These are phyloP conservation scores for Ambispora gerdemannii DNA, from an alignment of 192 early-diverging fungal genomes.

Conservation along the genomic window DNA sequence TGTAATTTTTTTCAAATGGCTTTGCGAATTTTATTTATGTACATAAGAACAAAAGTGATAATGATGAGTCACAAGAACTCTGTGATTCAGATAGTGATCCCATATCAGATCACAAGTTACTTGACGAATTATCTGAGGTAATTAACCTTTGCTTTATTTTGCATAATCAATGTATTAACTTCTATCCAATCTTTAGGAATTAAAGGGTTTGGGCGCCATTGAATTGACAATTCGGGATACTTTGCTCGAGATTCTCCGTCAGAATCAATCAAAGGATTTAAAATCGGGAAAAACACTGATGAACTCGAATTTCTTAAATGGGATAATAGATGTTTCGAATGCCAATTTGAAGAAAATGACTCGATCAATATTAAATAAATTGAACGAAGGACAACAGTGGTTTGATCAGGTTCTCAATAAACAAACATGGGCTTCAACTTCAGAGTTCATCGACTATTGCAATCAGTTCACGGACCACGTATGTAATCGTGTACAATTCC, in stretches of 20 bases:
- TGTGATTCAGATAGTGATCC: neutral
- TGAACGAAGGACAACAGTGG: constrained; percentile 14
- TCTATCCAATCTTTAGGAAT: constrained; percentile 1
- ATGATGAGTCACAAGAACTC: neutral
- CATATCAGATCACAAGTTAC: neutral
- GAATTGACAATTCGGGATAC: constrained; percentile 7
- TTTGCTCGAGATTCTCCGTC: neutral
- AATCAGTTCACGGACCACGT: constrained; percentile 4
- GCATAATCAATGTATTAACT: neutral
- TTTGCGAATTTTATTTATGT: neutral
- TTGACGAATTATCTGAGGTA: neutral
- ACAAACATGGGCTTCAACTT: constrained; percentile 2
- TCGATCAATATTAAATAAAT: neutral
- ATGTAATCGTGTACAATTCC: constrained; percentile 6
- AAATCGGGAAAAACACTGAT: constrained; percentile 17
- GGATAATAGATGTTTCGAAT: neutral
- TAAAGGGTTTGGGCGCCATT: neutral
- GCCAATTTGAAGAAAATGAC: neutral
- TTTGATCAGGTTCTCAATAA: constrained; percentile 15
- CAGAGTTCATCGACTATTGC: neutral
- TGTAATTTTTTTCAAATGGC: neutral
- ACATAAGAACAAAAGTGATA: neutral
- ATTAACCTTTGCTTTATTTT: neutral
- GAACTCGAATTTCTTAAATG: constrained; percentile 23
- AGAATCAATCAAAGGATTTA: constrained; percentile 10